Evolutionary conservation across 495 filamentous ascomycete genomes (phyloP), one percentile per base, ranked within the genome.

Genomic region (Saxophila tyrrhenica): DNA sequence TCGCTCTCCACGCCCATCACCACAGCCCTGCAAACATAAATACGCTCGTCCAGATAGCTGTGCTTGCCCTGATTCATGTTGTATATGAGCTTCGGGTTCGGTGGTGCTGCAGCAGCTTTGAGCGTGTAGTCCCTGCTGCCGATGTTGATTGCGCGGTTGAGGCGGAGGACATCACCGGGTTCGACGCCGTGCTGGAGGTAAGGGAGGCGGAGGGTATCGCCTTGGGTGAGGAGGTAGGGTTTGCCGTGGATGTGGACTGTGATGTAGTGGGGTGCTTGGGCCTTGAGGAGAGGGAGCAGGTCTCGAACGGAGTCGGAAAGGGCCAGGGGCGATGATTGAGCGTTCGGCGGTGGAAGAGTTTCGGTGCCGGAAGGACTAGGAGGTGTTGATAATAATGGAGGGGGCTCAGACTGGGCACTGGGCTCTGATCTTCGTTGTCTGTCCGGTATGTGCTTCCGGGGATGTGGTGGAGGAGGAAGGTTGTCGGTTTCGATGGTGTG

Each of bases 101-200:
- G 63, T 21, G 54, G 47, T 1, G 57, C 42, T 19, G 65, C 65
- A 0, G 63, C 63, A 0, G 69, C 90, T 64, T 87, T 83, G 43
- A 96, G 72, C 25, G 92, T 95, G 71, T 85, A 95, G 61, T 97
- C 92, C 52, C 92, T 78, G 45, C 84, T 89, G 3, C 92, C 92
- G 11, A 98, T 64, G 22, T 78, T 72, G 7, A 75, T 78, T 19
- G 87, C 92, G 21, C 87, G 80, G 70, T 94, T 89, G 46, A 98
- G 78, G 16, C 90, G 86, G 44, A 98, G 72, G 35, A 88, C 69
- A 63, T 95, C 89, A 0, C 92, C 92, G 0, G 88, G 80, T 50
- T 76, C 70, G 1, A 94, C 91, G 24, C 79, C 81, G 23, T 84
- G 83, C 85, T 97, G 89, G 59, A 79, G 79, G 77, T 97, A 97